These are phyloP conservation scores for Nepenthes mirabilis DNA, from an alignment of 148 eudicot species.

Conservation along the genomic window DNA sequence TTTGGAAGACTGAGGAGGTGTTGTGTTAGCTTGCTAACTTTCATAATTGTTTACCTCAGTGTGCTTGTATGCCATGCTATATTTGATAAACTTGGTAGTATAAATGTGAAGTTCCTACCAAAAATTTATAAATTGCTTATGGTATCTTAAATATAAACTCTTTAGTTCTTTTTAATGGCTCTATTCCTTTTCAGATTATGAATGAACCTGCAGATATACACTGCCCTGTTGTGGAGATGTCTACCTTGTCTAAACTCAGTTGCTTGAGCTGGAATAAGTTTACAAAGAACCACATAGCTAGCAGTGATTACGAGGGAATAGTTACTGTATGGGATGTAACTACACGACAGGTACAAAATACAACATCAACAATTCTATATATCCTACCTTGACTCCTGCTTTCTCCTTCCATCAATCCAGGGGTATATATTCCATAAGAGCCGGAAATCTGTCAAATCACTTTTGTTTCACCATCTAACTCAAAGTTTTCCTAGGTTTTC, in stretches of 20 bases:
- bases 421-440: not conserved
- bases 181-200: conserved; percentile 36
- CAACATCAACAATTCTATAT: too few relatives aligned
- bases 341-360: conserved; percentile 43
- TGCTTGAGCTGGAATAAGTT: conserved; percentile 75
- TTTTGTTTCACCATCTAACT: too few relatives aligned
- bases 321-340: conserved; percentile 73
- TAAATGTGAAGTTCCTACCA: too few relatives aligned
- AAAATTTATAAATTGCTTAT: too few relatives aligned
- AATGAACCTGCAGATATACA: conserved; percentile 61
- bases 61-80: too few relatives aligned
- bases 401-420: not conserved
- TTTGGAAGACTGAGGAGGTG: too few relatives aligned
- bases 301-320: conserved; percentile 72
- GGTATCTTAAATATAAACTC: not conserved
- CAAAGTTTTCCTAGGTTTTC: too few relatives aligned
- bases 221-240: conserved; percentile 69
- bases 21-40: too few relatives aligned
- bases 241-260: conserved; percentile 60
- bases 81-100: too few relatives aligned
- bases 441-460: not conserved
- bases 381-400: too few relatives aligned
- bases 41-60: too few relatives aligned
- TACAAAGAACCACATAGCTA: conserved; percentile 61
- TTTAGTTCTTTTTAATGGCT: not conserved